phyloP scores from a whole-genome alignment of 345 rosid species.

The Salix viminalis region DNA sequence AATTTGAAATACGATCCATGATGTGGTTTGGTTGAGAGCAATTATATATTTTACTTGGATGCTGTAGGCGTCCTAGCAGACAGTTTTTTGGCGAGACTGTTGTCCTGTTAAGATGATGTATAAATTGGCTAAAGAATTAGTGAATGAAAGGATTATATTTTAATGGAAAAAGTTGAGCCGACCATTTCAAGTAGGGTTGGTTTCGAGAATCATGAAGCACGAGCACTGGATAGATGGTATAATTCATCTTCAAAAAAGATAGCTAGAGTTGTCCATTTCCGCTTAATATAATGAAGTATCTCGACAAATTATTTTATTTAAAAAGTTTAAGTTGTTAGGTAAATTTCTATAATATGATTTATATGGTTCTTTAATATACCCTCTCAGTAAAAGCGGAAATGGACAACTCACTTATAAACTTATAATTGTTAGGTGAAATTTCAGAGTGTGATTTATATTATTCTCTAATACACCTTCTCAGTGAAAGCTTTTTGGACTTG shows the following conservation, averaged over 20 bases:
- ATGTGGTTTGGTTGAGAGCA: background rate
- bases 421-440: too few species aligned
- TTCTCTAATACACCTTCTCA: too few species aligned
- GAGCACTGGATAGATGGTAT: background rate
- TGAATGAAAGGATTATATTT: background rate
- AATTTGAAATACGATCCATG: background rate
- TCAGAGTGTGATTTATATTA: too few species aligned
- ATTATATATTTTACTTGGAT: slow-evolving; percentile 4
- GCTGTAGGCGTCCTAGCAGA: slow-evolving; percentile 18
- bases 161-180: slow-evolving; percentile 15
- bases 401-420: too few species aligned
- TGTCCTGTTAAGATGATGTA: slow-evolving; percentile 17
- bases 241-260: background rate
- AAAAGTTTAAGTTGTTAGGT: too few species aligned
- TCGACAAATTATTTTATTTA: too few species aligned
- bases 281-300: background rate
- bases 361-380: too few species aligned
- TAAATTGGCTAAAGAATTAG: background rate
- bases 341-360: too few species aligned
- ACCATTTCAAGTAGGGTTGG: slow-evolving; percentile 14
- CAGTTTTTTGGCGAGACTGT: background rate
- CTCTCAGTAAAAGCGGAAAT: too few species aligned
- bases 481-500: too few species aligned
- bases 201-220: slow-evolving; percentile 4
- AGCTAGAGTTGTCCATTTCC: background rate